phyloP scores from a whole-genome alignment of 2,329 filamentous ascomycete genomes.

The Monosporascus sp. region DNA sequence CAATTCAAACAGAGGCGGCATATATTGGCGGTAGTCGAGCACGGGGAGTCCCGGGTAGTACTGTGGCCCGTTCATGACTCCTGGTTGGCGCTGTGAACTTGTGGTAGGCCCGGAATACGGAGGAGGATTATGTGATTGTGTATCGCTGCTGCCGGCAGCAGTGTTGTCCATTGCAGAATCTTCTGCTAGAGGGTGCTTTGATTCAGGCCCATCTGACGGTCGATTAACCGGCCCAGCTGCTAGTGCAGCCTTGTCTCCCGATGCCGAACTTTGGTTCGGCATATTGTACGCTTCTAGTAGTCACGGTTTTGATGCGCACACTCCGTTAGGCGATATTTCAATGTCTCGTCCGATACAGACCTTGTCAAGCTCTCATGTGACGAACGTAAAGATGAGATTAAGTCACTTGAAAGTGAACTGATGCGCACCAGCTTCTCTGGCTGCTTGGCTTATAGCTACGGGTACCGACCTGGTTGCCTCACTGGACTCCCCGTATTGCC shows the following conservation, averaged over 20 bases:
- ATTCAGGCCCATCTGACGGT: conserved; percentile 7
- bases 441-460: too few species aligned
- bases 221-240: conserved; percentile 13
- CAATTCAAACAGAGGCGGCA: conserved; percentile 46
- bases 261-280: conserved; percentile 5
- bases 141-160: background rate
- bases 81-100: conserved; percentile 8
- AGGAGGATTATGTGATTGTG: conserved; percentile 12
- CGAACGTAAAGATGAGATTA: too few species aligned
- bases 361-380: too few species aligned
- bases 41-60: conserved; percentile 42
- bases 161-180: conserved; percentile 6
- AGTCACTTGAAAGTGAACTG: too few species aligned
- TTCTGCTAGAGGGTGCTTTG: conserved; percentile 5
- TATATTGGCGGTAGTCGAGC: conserved; percentile 49
- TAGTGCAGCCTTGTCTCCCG: conserved; percentile 11
- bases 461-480: too few species aligned
- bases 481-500: too few species aligned
- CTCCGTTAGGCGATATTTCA: background rate
- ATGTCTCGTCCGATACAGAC: background rate
- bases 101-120: conserved; percentile 25
- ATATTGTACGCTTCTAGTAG: background rate
- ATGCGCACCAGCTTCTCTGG: too few species aligned
- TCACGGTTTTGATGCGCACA: background rate
- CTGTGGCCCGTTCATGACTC: conserved; percentile 22